Percentiles rank a stretch among this genome's conserved stretches.
These are phyloP conservation scores for Aspergillus terreus DNA, from an alignment of 2,329 filamentous ascomycete genomes.

Conservation along the genomic window DNA sequence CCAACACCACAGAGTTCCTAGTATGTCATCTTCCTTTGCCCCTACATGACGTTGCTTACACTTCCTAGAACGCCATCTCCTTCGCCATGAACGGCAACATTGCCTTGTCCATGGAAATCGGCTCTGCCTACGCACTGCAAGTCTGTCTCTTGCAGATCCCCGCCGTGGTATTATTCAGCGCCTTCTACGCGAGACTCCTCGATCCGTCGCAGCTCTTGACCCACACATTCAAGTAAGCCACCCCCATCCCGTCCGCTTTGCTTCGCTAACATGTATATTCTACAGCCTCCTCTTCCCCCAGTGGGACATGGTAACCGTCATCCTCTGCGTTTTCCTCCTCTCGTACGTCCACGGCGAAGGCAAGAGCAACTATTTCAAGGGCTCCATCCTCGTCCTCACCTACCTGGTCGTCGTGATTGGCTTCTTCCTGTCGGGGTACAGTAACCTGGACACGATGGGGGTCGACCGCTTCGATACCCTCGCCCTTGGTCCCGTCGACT, in stretches of 20 bases:
- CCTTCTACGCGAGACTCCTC: slow-evolving; percentile 61
- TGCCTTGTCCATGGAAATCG: slow-evolving; percentile 97
- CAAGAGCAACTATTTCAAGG: slow-evolving; percentile 99
- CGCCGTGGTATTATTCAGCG: slow-evolving; percentile 86
- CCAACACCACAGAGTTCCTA: slow-evolving; percentile 96
- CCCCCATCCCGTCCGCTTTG: background rate
- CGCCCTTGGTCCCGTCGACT: slow-evolving; percentile 31
- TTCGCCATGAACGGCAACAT: slow-evolving; percentile 99
- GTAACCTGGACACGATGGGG: slow-evolving; percentile 49
- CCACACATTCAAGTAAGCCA: slow-evolving; percentile 52
- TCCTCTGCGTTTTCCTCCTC: slow-evolving; percentile 89
- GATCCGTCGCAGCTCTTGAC: slow-evolving; percentile 50
- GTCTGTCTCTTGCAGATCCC: slow-evolving; percentile 94
- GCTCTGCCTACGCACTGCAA: slow-evolving; percentile 92
- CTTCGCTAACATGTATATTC: background rate
- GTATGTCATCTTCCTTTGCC: slow-evolving; percentile 50
- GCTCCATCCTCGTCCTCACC: slow-evolving; percentile 86
- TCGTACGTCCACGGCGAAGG: slow-evolving; percentile 98
- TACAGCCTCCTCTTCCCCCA: slow-evolving; percentile 85
- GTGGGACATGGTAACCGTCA: slow-evolving; percentile 98
- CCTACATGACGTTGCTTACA: slow-evolving; percentile 6
- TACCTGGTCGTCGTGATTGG: slow-evolving; percentile 90
- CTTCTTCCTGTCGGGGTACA: slow-evolving; percentile 78
- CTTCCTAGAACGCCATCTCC: slow-evolving; percentile 80
- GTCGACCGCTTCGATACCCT: slow-evolving; percentile 47